Conservation (phyloP, 169 alveolate genomes). For the Plasmodium falciparum region DNA sequence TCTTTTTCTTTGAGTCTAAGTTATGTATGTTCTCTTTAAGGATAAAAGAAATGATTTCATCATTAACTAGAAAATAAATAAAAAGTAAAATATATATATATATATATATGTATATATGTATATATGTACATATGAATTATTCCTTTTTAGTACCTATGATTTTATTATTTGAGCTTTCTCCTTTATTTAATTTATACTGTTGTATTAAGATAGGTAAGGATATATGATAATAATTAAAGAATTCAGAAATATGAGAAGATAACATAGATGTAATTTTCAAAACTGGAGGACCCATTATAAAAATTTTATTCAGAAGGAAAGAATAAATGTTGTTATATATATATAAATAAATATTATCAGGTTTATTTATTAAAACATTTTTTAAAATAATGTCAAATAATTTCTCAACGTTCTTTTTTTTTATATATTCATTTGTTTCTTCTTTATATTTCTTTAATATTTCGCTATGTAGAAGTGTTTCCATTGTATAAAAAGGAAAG, state of each 20-base stretch:
- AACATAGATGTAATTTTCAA: slow-evolving; percentile 54
- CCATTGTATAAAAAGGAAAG: slow-evolving; percentile 13
- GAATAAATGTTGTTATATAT: slow-evolving; percentile 66
- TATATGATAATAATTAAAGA: slow-evolving; percentile 44
- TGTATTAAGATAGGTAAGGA: slow-evolving; percentile 2
- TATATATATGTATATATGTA: no score
- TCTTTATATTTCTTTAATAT: slow-evolving; percentile 52
- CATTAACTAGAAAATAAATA: slow-evolving; percentile 36
- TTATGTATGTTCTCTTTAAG: slow-evolving; percentile 36
- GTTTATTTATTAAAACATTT: slow-evolving; percentile 68
- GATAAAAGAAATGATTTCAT: slow-evolving; percentile 33
- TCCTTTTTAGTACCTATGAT: slow-evolving; percentile 23
- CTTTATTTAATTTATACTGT: slow-evolving; percentile 5
- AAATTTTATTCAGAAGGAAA: slow-evolving; percentile 62
- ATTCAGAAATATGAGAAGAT: slow-evolving; percentile 48
- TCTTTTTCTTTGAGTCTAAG: slow-evolving; percentile 42
- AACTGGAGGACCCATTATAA: slow-evolving; percentile 62
- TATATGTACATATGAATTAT: not conserved
- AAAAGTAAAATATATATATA: not conserved
- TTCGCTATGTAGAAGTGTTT: slow-evolving; percentile 62
- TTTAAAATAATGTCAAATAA: slow-evolving; percentile 54
- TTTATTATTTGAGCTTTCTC: slow-evolving; percentile 6
- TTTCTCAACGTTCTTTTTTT: slow-evolving; percentile 58
- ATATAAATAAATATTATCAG: slow-evolving; percentile 55
- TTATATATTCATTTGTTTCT: slow-evolving; percentile 69